These are phyloP conservation scores for Lolium rigidum DNA, from an alignment of 176 grass and related monocot genomes.

Conservation along the genomic window DNA sequence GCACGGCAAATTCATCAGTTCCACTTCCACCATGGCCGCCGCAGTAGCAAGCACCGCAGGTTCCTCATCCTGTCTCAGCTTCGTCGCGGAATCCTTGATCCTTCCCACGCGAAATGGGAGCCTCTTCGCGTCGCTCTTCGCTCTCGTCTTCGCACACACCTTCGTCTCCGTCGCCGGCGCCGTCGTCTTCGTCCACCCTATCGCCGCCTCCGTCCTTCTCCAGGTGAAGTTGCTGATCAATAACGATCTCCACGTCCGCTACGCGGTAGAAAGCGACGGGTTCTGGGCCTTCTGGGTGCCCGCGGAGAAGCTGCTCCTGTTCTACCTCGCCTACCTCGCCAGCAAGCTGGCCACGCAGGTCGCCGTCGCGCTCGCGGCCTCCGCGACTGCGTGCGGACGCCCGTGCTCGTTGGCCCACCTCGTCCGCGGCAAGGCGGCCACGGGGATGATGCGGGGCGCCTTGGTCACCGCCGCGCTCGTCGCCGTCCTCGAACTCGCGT, in stretches of 20 bases:
- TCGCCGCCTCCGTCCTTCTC: background rate
- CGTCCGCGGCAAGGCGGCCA: background rate
- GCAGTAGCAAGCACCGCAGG: background rate
- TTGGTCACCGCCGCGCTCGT: slow-evolving; percentile 4
- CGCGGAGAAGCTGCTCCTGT: background rate
- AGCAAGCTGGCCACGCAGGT: slow-evolving; percentile 33
- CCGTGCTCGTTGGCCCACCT: background rate
- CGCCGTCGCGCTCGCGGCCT: background rate
- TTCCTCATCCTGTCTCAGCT: background rate
- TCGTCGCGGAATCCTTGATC: slow-evolving; percentile 34
- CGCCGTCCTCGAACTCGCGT: background rate
- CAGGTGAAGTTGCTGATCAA: background rate
- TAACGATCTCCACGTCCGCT: background rate
- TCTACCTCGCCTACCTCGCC: slow-evolving; percentile 39
- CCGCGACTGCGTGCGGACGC: background rate
- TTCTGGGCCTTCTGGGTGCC: background rate
- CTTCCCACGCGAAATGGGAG: slow-evolving; percentile 28
- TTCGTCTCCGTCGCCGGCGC: slow-evolving; percentile 2
- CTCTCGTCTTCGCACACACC: slow-evolving; percentile 37
- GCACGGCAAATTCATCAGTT: background rate
- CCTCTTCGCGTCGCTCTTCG: background rate
- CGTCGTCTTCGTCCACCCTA: background rate
- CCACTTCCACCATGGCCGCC: background rate
- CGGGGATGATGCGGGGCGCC: background rate
- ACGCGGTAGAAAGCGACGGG: background rate